These are phyloP conservation scores for Suillus discolor DNA, from an alignment of 768 basidiomycete genomes.

Conservation along the genomic window DNA sequence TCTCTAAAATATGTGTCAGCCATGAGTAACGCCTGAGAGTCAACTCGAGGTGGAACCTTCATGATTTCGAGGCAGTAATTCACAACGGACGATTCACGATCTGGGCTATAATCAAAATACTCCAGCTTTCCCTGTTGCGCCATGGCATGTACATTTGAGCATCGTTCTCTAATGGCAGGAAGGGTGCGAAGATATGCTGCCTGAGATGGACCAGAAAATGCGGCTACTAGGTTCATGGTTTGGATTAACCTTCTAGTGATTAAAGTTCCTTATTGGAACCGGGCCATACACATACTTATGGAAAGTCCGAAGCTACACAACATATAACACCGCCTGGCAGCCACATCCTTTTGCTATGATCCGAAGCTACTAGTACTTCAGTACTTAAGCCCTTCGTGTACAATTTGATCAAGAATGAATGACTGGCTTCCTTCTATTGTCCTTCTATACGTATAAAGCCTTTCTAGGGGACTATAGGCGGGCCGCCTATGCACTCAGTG, in stretches of 20 bases:
- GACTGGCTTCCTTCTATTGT: background rate
- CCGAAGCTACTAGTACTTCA: too few relatives aligned
- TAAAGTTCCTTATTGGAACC: background rate
- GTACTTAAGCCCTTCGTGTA: background rate
- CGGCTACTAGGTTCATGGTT: slow-evolving; percentile 4
- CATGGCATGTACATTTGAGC: slow-evolving; percentile 74
- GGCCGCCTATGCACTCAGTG: background rate
- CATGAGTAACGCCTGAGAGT: slow-evolving; percentile 11
- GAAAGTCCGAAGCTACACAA: slow-evolving; percentile 1
- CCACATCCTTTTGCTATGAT: background rate
- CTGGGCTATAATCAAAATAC: slow-evolving; percentile 86
- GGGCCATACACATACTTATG: too few relatives aligned
- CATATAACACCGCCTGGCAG: background rate
- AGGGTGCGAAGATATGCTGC: slow-evolving; percentile 81
- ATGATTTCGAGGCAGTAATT: slow-evolving; percentile 80
- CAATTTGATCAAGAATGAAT: background rate
- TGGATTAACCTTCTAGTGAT: background rate
- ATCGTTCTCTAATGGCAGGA: slow-evolving; percentile 89
- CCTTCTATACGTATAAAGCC: background rate
- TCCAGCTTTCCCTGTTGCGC: slow-evolving; percentile 74
- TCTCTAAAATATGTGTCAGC: slow-evolving; percentile 47
- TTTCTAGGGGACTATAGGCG: background rate
- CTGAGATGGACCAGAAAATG: slow-evolving; percentile 10
- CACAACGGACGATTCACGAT: slow-evolving; percentile 68
- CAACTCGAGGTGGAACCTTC: slow-evolving; percentile 40